A percentile compares a stretch with the other conserved stretches of the same genome.
phyloP scores from a whole-genome alignment of 192 early-diverging fungal genomes.

The Umbelopsis ramanniana region DNA sequence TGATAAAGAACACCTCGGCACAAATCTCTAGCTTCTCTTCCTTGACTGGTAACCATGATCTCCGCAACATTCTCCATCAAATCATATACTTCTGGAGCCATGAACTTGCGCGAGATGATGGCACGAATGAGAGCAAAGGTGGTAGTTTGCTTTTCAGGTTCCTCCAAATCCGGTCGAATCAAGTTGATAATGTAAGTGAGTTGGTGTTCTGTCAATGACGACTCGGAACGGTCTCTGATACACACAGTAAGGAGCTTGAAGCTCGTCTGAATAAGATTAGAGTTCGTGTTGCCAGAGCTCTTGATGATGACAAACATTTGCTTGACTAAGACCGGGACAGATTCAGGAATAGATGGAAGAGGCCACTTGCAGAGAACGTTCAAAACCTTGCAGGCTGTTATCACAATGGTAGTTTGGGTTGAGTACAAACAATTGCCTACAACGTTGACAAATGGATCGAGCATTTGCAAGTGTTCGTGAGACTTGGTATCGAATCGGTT shows the following conservation, averaged over 20 bases:
- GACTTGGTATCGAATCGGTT: slow-evolving; percentile 61
- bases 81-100: slow-evolving; percentile 91
- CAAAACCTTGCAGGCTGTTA: slow-evolving; percentile 75
- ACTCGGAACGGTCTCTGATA: slow-evolving; percentile 77
- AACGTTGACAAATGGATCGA: slow-evolving; percentile 82
- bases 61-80: slow-evolving; percentile 82
- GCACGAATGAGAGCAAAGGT: slow-evolving; percentile 87
- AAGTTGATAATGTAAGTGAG: slow-evolving; percentile 79
- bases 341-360: slow-evolving; percentile 68
- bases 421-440: slow-evolving; percentile 87
- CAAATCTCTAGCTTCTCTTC: slow-evolving; percentile 74
- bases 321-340: slow-evolving; percentile 75
- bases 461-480: slow-evolving; percentile 64
- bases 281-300: slow-evolving; percentile 62
- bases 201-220: slow-evolving; percentile 71
- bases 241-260: slow-evolving; percentile 84
- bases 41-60: slow-evolving; percentile 90
- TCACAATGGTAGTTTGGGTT: slow-evolving; percentile 70
- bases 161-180: slow-evolving; percentile 88
- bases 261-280: slow-evolving; percentile 74
- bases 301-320: slow-evolving; percentile 79
- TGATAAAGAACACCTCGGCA: slow-evolving; percentile 83
- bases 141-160: slow-evolving; percentile 81
- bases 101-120: slow-evolving; percentile 82
- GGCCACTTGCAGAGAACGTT: slow-evolving; percentile 70